Conservation (phyloP, 2,329 filamentous ascomycete genomes). For the Fusarium setosum region DNA sequence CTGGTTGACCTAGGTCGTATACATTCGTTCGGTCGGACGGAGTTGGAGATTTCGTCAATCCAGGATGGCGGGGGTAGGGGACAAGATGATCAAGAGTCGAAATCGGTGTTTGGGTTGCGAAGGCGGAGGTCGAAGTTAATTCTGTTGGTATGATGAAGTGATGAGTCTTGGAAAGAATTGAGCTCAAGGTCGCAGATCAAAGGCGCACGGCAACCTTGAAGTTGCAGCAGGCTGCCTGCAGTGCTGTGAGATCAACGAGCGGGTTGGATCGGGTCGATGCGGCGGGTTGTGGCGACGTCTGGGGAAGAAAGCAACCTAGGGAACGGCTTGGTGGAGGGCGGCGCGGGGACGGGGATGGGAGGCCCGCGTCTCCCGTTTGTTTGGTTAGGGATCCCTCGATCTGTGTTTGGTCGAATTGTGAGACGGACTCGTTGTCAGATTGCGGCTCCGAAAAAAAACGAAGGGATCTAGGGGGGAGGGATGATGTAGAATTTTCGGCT, state of each 20-base stretch:
- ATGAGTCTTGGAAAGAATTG: not conserved
- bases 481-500: slow-evolving; percentile 10
- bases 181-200: not conserved
- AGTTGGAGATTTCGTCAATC: slow-evolving; percentile 21
- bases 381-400: slow-evolving; percentile 5
- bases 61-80: slow-evolving; percentile 26
- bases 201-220: not conserved
- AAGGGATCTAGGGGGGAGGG: slow-evolving; percentile 4
- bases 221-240: not conserved
- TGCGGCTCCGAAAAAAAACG: slow-evolving; percentile 24
- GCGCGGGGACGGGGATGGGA: slow-evolving; percentile 2
- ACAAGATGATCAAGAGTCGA: not conserved
- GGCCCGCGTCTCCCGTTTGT: slow-evolving; percentile 23
- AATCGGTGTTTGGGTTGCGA: not conserved
- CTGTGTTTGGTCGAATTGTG: slow-evolving; percentile 13
- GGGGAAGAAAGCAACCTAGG: slow-evolving; percentile 11
- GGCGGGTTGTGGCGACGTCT: slow-evolving; percentile 25
- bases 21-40: slow-evolving; percentile 29
- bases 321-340: slow-evolving; percentile 1
- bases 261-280: slow-evolving; percentile 36
- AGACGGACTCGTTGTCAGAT: slow-evolving; percentile 7
- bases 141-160: not conserved
- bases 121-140: not conserved
- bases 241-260: slow-evolving; percentile 5
- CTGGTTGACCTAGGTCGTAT: slow-evolving; percentile 1